Evolutionary conservation across 345 rosid genomes (phyloP), one percentile per base, ranked within the genome.

Genomic region (Ceriops decandra): DNA sequence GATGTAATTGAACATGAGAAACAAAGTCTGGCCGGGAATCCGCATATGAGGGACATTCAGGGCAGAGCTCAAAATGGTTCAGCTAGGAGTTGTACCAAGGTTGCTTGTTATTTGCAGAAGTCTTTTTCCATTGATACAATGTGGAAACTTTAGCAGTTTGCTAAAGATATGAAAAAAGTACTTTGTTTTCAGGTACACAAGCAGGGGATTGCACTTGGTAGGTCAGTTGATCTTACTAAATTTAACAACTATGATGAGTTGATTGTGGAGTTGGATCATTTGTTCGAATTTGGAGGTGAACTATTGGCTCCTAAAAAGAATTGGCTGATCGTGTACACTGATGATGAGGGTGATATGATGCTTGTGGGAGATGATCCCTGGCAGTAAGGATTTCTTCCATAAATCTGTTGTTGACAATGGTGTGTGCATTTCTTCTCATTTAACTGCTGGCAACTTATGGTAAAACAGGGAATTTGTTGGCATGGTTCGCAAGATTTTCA

Each of bases 331-430:
- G 86, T 85, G 22, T 85, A 80, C 54, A 85, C 83, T 1, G 88
- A 85, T 36, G 82, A 85, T 27, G 88, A 85, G 60, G 83, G 82
- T 26, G 88, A 85, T 69, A 85, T 76, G 83, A 85, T 85, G 88
- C 86, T 82, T 26, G 84, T 80, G 60, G 88, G 88, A 78, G 88
- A 85, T 62, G 88, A 85, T 68, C 88, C 88, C 52, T 85, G 88
- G 88, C 79, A 76, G 88, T 85, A 85, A 76, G 88, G 58, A 27
- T 21, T 30, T 38, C 67, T 59, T 46, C 53, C 27, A 20, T 22
- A 2, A 64, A 0, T 4, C 7, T 19, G 24, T 59, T 61, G 20
- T 5, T 5, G 9, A 17, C 22, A 21, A 6, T 5, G 20, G 26
- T 60, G 19, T 3, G 1, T 64, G 70, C 15, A 30, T 4, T 57